Conservation (phyloP, 2,329 filamentous ascomycete species). For the Metarhizium robertsii region DNA sequence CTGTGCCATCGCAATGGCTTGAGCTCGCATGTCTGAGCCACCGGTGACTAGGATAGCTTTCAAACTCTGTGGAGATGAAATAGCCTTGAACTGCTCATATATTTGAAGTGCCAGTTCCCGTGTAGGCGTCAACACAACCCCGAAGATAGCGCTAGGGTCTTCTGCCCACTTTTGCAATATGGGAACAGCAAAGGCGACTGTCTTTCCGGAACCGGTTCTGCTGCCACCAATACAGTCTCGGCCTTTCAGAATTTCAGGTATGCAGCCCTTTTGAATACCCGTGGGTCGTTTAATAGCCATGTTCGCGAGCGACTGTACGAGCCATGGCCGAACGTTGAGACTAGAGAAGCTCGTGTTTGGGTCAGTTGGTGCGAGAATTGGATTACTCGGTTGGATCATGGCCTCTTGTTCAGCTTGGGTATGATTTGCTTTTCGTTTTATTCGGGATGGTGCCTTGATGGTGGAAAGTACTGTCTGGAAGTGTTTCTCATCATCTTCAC, state of each 20-base stretch:
- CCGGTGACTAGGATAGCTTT: constrained; percentile 88
- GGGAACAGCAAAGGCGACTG: constrained; percentile 87
- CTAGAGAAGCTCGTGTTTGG: constrained; percentile 59
- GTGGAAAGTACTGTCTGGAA: constrained; percentile 27
- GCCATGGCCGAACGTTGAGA: constrained; percentile 73
- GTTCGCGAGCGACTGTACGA: constrained; percentile 66
- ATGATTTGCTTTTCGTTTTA: constrained; percentile 30
- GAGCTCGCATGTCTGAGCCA: constrained; percentile 82
- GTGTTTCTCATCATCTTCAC: constrained; percentile 22
- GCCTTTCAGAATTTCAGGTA: constrained; percentile 84
- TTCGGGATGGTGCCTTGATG: constrained; percentile 43
- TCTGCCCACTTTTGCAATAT: constrained; percentile 90
- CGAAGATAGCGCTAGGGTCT: constrained; percentile 88
- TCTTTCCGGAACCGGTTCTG: constrained; percentile 94
- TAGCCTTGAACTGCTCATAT: constrained; percentile 89
- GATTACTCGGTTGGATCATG: constrained; percentile 15
- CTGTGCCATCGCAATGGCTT: constrained; percentile 74
- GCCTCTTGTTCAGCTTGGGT: constrained; percentile 11
- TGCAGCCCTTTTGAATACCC: constrained; percentile 84
- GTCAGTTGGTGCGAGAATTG: constrained; percentile 43
- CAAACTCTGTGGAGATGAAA: constrained; percentile 77
- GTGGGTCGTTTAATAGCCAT: constrained; percentile 83
- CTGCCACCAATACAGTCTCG: constrained; percentile 92
- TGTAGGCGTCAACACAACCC: constrained; percentile 79
- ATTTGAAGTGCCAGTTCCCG: constrained; percentile 91